Percentiles rank a stretch among this genome's conserved stretches.
phyloP scores from a whole-genome alignment of 768 basidiomycete genomes.

The Boletus insuetus region DNA sequence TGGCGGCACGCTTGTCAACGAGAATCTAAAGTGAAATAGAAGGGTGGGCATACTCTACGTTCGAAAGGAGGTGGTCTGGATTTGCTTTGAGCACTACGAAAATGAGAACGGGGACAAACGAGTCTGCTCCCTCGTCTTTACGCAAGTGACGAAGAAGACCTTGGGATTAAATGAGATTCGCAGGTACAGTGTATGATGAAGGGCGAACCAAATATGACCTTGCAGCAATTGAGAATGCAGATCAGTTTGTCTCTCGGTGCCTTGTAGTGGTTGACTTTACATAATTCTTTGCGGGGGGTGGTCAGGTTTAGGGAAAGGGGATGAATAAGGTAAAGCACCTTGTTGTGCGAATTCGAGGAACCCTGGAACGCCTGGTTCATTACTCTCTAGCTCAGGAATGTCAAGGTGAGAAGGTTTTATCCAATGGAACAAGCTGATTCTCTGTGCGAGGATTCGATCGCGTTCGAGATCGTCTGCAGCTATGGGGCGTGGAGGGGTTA shows the following conservation, averaged over 20 bases:
- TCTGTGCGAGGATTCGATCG: constrained; percentile 85
- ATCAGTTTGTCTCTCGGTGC: constrained; percentile 98
- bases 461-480: constrained; percentile 96
- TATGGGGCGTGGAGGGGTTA: constrained; percentile 68
- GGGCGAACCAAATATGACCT: constrained; percentile 92
- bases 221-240: constrained; percentile 96
- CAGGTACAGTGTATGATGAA: constrained; percentile 9
- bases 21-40: background rate
- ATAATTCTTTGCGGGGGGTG: constrained; percentile 55
- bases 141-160: constrained; percentile 87
- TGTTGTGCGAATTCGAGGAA: constrained; percentile 89
- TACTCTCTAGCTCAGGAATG: constrained; percentile 72
- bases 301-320: background rate
- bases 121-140: constrained; percentile 86
- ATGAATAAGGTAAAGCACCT: constrained; percentile 44
- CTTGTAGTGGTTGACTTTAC: constrained; percentile 98
- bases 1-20: background rate
- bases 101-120: constrained; percentile 92
- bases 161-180: constrained; percentile 28
- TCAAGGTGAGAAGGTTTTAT: constrained; percentile 87
- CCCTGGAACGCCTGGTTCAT: constrained; percentile 48
- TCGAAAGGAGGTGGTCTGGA: constrained; percentile 88
- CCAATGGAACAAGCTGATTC: constrained; percentile 91
- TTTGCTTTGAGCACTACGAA: constrained; percentile 94
- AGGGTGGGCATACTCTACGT: constrained; percentile 72